These are phyloP conservation scores for Exutisphaerella laricina DNA, from an alignment of 2,329 filamentous ascomycete genomes.

Conservation along the genomic window DNA sequence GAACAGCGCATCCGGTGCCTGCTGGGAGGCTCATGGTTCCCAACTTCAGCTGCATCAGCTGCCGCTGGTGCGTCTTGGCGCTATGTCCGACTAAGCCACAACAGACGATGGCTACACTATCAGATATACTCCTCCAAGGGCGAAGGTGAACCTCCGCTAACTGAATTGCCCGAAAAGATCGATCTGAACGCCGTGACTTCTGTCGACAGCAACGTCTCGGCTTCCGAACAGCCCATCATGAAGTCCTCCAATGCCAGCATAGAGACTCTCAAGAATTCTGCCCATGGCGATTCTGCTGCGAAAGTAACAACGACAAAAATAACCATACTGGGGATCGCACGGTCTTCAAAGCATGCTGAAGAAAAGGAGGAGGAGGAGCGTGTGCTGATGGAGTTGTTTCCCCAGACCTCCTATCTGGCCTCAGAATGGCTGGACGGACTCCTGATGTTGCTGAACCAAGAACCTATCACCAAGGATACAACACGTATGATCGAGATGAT, in stretches of 20 bases:
- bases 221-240: conserved; percentile 50
- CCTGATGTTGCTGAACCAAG: conserved; percentile 89
- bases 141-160: conserved; percentile 62
- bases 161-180: conserved; percentile 71
- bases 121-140: conserved; percentile 67
- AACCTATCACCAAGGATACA: conserved; percentile 94
- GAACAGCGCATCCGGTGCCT: conserved; percentile 91
- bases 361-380: conserved; percentile 50
- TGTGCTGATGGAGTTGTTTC: conserved; percentile 75
- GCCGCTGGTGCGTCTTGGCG: conserved; percentile 51
- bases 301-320: conserved; percentile 66
- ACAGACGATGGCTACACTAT: conserved; percentile 84
- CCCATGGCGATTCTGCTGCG: conserved; percentile 12
- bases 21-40: conserved; percentile 85
- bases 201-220: conserved; percentile 86
- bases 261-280: conserved; percentile 22
- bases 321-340: conserved; percentile 66
- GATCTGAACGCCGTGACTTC: conserved; percentile 85
- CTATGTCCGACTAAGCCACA: conserved; percentile 84
- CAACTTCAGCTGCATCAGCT: conserved; percentile 43
- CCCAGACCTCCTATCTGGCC: conserved; percentile 71
- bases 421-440: conserved; percentile 96
- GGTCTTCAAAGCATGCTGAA: conserved; percentile 1
- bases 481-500: conserved; percentile 83
- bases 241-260: conserved; percentile 16